Evolutionary conservation across 495 filamentous ascomycete species (phyloP).

Genomic region (Penicillium cinerascens): DNA sequence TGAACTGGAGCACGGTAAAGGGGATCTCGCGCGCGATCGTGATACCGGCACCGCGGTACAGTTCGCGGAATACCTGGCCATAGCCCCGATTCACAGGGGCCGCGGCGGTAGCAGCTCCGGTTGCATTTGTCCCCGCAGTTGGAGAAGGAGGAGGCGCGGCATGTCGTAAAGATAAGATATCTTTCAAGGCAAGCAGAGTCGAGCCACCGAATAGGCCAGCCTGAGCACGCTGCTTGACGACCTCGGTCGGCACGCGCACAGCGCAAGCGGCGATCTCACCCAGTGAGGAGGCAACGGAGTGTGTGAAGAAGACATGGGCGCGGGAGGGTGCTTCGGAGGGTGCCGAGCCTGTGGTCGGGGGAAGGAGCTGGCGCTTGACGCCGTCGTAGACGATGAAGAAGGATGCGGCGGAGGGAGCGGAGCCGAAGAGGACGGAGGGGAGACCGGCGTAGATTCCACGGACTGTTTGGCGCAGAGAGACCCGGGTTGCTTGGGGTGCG

Average conservation of each 20-base stretch:
- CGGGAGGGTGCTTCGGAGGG: constrained; percentile 26
- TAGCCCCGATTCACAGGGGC: constrained; percentile 42
- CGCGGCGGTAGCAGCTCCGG: constrained; percentile 1
- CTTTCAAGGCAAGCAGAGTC: constrained; percentile 53
- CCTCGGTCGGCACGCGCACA: constrained; percentile 91
- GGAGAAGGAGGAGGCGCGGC: constrained; percentile 4
- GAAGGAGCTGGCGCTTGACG: constrained; percentile 60
- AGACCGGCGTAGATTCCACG: constrained; percentile 70
- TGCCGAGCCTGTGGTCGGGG: constrained; percentile 2
- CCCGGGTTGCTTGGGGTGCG: constrained; percentile 49
- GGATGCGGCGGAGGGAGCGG: constrained; percentile 92
- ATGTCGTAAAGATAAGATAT: constrained; percentile 60
- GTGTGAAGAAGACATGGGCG: constrained; percentile 46
- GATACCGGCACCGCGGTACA: constrained; percentile 87
- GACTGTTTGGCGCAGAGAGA: constrained; percentile 51
- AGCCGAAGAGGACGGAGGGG: constrained; percentile 66
- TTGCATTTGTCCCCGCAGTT: constrained; percentile 2
- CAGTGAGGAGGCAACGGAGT: constrained; percentile 83
- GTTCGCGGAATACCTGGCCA: constrained; percentile 66
- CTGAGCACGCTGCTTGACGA: constrained; percentile 94
- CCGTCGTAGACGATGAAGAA: constrained; percentile 98
- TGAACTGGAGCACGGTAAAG: constrained; percentile 95
- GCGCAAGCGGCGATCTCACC: constrained; percentile 93
- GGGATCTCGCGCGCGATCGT: constrained; percentile 95
- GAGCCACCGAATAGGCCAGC: constrained; percentile 63